Conservation (phyloP, 2,329 filamentous ascomycete genomes). For the Colletotrichum cordylinicola region DNA sequence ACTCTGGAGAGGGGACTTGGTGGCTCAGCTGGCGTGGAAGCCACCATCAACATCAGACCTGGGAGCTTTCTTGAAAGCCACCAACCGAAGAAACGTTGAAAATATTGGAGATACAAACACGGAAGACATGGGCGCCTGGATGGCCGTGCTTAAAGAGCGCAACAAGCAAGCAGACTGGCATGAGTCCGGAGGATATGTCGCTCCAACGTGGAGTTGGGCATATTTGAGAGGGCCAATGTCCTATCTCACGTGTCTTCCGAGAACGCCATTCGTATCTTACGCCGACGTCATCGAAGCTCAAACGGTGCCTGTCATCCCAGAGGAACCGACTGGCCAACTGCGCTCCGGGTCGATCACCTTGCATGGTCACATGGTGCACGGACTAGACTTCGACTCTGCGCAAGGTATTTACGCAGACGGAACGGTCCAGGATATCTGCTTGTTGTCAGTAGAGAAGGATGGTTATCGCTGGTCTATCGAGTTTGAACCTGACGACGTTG, state of each 20-base stretch:
- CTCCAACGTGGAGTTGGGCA: not conserved
- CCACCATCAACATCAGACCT: not conserved
- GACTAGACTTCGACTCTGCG: not conserved
- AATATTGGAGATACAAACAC: not conserved
- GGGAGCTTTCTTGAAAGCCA: not conserved
- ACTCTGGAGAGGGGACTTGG: not conserved
- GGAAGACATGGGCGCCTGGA: not conserved
- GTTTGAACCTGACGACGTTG: not conserved
- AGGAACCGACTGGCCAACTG: not conserved
- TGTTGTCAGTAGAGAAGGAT: not conserved
- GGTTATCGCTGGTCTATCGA: not conserved
- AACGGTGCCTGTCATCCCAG: not conserved
- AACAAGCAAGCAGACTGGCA: not conserved
- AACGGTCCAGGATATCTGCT: not conserved
- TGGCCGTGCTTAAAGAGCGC: not conserved
- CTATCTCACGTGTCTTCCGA: not conserved
- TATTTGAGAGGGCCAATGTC: not conserved
- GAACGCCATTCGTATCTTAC: not conserved
- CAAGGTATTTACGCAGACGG: not conserved
- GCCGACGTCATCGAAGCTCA: not conserved
- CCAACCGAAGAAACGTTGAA: not conserved
- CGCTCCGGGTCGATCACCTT: not conserved
- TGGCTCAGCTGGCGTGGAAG: not conserved
- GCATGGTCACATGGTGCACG: accelerated
- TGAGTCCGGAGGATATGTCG: accelerated